Evolutionary conservation across 306 rosid genomes (phyloP), one percentile per base, ranked within the genome.

Genomic region (Lathyrus aphaca): DNA sequence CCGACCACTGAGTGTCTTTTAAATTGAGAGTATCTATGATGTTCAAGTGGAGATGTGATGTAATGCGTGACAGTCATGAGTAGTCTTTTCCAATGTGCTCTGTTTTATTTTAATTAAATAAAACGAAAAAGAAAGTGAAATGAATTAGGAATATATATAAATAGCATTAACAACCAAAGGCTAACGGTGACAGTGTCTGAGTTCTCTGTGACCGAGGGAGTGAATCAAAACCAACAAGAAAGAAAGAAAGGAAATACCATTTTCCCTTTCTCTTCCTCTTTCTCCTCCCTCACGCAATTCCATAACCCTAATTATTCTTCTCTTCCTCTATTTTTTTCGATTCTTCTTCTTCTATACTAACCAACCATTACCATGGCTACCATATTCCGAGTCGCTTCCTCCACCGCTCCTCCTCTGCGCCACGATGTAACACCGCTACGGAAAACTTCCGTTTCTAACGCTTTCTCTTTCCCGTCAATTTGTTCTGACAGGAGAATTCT

Each of bases 341-440:
- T 30, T 56, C 44, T 17, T 29, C 60, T 60, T 37, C 44, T 42
- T 39, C 7, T 4, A 8, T n/a, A 30, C 3, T 10, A 45, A 55
- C 9, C 8, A 55, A 10, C 9, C 13, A 58, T 18, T 59, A 3
- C 55, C 56, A 92, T 92, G 98, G 89, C 86, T 27, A 80, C 82
- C 49, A 8, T 86, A 66, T 77, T 86, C 55, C 82, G 71, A 71
- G 29, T 80, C 48, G 79, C 77, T 64, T 73, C 69, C 19, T 71
- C 25, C 9, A 0, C 82, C 16, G 18, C 29, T 60, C 69, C 75
- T 4, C 66, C 85, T 70, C 25, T 23, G 25, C 25, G 25, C 25
- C 25, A 23, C 25, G 25, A 23, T 3, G 25, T 3, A 23, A 23
- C 25, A 23, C 25, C 25, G 25, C 66, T 57, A 74, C 84, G 84